These are phyloP conservation scores for Clavispora vitiphila DNA, from an alignment of 805 yeast species.

Conservation along the genomic window DNA sequence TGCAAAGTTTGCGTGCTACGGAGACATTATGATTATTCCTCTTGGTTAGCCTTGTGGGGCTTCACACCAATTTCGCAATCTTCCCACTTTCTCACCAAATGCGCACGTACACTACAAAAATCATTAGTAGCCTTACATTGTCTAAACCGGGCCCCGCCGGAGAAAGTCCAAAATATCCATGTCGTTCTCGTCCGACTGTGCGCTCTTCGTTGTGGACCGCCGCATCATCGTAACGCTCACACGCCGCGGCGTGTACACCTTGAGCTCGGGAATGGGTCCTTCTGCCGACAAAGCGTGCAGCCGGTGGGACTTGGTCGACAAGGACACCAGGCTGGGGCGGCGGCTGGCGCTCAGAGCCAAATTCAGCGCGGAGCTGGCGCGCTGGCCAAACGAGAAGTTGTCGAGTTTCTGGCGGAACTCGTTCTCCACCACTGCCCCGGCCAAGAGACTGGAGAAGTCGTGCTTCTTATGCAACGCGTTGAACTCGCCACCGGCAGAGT, in stretches of 20 bases:
- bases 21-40: no score
- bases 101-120: no score
- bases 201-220: slow-evolving; percentile 1
- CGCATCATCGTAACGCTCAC: neutral
- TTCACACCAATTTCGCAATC: no score
- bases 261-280: slow-evolving; percentile 14
- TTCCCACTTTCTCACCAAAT: no score
- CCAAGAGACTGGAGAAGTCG: slow-evolving; percentile 36
- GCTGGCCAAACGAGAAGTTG: slow-evolving; percentile 21
- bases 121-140: no score
- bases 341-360: no score
- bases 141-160: slow-evolving; percentile 27
- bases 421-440: slow-evolving; percentile 23
- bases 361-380: neutral
- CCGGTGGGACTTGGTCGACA: slow-evolving; percentile 14
- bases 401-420: slow-evolving; percentile 28
- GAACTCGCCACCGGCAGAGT: slow-evolving; percentile 2
- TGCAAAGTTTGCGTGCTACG: no score
- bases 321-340: slow-evolving; percentile 11
- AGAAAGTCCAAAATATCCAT: slow-evolving; percentile 46
- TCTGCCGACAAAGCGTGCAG: slow-evolving; percentile 8
- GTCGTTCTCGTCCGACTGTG: slow-evolving; percentile 21
- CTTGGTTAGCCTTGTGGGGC: no score
- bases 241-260: slow-evolving; percentile 3
- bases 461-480: slow-evolving; percentile 18